Evolutionary conservation across 805 yeast genomes (phyloP).

Genomic region (Candida railenensis): DNA sequence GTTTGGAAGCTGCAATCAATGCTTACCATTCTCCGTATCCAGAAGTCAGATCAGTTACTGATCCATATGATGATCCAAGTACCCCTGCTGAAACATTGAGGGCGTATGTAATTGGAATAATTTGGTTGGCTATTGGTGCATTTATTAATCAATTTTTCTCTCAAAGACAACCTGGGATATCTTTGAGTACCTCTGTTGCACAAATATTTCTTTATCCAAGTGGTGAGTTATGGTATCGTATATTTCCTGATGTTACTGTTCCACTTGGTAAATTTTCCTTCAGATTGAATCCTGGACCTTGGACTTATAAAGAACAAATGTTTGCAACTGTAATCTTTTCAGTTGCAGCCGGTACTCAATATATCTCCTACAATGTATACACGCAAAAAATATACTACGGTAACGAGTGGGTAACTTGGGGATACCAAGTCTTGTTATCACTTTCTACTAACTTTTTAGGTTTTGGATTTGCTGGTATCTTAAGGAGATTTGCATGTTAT

Average conservation of each 20-base stretch:
- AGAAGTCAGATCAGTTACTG: conserved; percentile 30
- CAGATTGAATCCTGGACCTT: conserved; percentile 59
- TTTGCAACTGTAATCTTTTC: conserved; percentile 44
- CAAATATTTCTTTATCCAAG: conserved; percentile 46
- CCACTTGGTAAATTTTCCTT: conserved; percentile 25
- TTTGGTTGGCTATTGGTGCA: conserved; percentile 52
- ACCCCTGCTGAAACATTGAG: conserved; percentile 38
- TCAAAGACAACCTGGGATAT: conserved; percentile 51
- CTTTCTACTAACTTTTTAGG: conserved; percentile 28
- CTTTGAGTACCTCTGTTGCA: conserved; percentile 38
- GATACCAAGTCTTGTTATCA: conserved; percentile 22
- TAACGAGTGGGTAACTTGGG: conserved; percentile 27
- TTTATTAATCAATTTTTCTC: conserved; percentile 56
- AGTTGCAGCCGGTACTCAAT: conserved; percentile 11
- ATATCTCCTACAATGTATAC: conserved; percentile 32
- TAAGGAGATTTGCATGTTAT: conserved; percentile 42
- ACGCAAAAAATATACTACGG: conserved; percentile 23
- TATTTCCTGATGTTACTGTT: conserved; percentile 37
- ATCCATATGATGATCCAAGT: conserved; percentile 35
- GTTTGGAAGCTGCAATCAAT: conserved; percentile 42
- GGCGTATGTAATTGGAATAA: conserved; percentile 50
- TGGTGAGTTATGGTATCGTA: conserved; percentile 32
- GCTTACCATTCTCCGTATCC: conserved; percentile 33
- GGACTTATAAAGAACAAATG: conserved; percentile 66
- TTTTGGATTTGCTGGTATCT: conserved; percentile 28